These are phyloP conservation scores for Globisporangium ultimum DNA, from an alignment of 352 stramenopile species.

Conservation along the genomic window DNA sequence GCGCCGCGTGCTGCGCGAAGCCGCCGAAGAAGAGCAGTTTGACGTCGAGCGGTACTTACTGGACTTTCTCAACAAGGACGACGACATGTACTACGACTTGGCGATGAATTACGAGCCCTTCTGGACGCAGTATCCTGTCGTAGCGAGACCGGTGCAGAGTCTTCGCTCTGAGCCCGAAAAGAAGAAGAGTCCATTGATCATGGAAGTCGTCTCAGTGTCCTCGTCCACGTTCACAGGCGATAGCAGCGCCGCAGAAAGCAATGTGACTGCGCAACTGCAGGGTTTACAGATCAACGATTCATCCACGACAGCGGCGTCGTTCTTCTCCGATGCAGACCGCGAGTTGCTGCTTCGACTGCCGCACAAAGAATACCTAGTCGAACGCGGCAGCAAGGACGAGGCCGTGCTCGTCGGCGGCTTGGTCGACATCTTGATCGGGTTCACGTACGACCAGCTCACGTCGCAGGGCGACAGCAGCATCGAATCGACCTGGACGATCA, in stretches of 20 bases:
- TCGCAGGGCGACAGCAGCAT: slow-evolving; percentile 94
- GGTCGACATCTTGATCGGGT: slow-evolving; percentile 93
- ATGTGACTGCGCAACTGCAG: slow-evolving; percentile 2
- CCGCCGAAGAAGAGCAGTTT: slow-evolving; percentile 92
- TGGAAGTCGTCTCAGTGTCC: slow-evolving; percentile 25
- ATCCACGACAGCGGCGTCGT: background rate
- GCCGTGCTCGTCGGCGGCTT: slow-evolving; percentile 77
- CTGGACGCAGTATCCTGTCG: slow-evolving; percentile 67
- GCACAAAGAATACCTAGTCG: slow-evolving; percentile 80
- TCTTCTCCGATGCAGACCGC: slow-evolving; percentile 58
- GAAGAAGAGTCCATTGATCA: slow-evolving; percentile 23
- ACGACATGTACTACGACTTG: slow-evolving; percentile 93
- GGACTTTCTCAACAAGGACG: slow-evolving; percentile 87
- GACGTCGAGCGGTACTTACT: slow-evolving; percentile 94
- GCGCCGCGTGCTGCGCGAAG: slow-evolving; percentile 67
- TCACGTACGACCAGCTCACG: slow-evolving; percentile 94
- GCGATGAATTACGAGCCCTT: slow-evolving; percentile 90
- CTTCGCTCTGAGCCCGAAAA: background rate
- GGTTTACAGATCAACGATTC: slow-evolving; percentile 7
- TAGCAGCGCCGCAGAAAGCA: slow-evolving; percentile 3
- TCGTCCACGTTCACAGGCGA: background rate
- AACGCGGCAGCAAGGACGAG: slow-evolving; percentile 49
- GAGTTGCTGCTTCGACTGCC: slow-evolving; percentile 74
- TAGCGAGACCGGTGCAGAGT: slow-evolving; percentile 3
- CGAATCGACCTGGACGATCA: slow-evolving; percentile 97